Evolutionary conservation across 2,329 filamentous ascomycete species (phyloP).

Genomic region (Ilyonectria destructans): DNA sequence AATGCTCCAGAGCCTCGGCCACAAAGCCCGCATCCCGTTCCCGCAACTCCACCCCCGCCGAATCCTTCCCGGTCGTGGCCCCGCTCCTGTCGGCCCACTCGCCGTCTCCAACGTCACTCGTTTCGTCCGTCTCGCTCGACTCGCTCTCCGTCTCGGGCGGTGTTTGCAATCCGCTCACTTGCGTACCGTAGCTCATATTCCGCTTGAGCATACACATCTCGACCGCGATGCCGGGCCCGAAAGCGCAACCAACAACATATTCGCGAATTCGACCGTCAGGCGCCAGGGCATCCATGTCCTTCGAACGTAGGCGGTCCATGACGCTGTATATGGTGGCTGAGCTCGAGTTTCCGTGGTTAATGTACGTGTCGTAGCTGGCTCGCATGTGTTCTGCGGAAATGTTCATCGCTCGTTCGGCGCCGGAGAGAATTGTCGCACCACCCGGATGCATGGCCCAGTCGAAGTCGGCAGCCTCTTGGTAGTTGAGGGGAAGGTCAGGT

Average conservation of each 20-base stretch:
- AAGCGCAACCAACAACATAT: slow-evolving; percentile 78
- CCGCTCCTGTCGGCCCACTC: slow-evolving; percentile 41
- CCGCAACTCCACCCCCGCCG: slow-evolving; percentile 24
- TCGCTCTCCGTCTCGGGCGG: slow-evolving; percentile 72
- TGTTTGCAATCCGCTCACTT: slow-evolving; percentile 61
- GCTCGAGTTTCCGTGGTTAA: slow-evolving; percentile 78
- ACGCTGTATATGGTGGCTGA: slow-evolving; percentile 81
- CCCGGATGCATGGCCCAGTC: slow-evolving; percentile 84
- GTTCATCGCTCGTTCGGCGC: slow-evolving; percentile 72
- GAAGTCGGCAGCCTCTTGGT: slow-evolving; percentile 69
- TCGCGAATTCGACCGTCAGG: slow-evolving; percentile 67
- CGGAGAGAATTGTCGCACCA: slow-evolving; percentile 76
- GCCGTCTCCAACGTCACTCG: slow-evolving; percentile 50
- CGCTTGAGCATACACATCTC: slow-evolving; percentile 79
- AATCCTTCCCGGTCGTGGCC: slow-evolving; percentile 32
- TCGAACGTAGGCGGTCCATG: slow-evolving; percentile 72
- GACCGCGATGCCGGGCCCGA: slow-evolving; percentile 78
- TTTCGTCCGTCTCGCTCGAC: slow-evolving; percentile 61
- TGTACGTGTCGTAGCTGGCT: slow-evolving; percentile 80
- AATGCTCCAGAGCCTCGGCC: slow-evolving; percentile 41
- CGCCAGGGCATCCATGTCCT: slow-evolving; percentile 73
- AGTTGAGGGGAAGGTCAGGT: slow-evolving; percentile 61
- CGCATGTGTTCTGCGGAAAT: slow-evolving; percentile 77
- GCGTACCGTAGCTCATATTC: slow-evolving; percentile 31
- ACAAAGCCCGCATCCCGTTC: slow-evolving; percentile 43